phyloP scores from a whole-genome alignment of 164 flowering plant genomes.

The Akebia trifoliata region DNA sequence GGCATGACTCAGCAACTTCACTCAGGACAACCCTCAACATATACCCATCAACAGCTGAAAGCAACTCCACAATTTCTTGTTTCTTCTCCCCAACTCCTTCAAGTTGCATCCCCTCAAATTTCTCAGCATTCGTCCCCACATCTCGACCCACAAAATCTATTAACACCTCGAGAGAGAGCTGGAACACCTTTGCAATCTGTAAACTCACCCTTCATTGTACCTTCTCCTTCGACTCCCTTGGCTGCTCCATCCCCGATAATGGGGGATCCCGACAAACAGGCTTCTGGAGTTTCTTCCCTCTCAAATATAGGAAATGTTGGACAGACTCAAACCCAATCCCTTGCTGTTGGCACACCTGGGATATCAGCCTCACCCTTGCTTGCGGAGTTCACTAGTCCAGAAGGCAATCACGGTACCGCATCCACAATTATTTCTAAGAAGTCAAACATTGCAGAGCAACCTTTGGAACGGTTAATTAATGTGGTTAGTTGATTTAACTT shows the following conservation, averaged over 20 bases:
- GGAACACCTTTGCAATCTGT: constrained; percentile 76
- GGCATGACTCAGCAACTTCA: constrained; percentile 61
- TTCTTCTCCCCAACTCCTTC: constrained; percentile 66
- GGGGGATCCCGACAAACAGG: constrained; percentile 67
- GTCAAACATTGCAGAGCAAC: constrained; percentile 58
- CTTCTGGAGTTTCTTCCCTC: constrained; percentile 46
- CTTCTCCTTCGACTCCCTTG: constrained; percentile 82
- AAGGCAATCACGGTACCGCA: constrained; percentile 51
- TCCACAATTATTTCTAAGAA: constrained; percentile 41
- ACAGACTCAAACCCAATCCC: constrained; percentile 44
- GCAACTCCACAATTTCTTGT: constrained; percentile 53
- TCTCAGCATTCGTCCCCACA: constrained; percentile 76
- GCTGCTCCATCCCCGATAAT: constrained; percentile 85
- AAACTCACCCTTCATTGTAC: constrained; percentile 69
- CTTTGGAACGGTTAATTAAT: constrained; percentile 73
- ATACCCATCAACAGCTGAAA: no score
- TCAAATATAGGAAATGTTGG: constrained; percentile 54
- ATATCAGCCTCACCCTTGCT: constrained; percentile 93
- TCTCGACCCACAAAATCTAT: constrained; percentile 69
- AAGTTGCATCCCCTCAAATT: constrained; percentile 68
- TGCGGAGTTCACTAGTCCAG: constrained; percentile 56
- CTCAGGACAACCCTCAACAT: constrained; percentile 42
- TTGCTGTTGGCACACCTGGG: constrained; percentile 90
- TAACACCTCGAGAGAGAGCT: constrained; percentile 41
- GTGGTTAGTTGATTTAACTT: constrained; percentile 48